Evolutionary conservation across 306 rosid genomes (phyloP).

Genomic region (Corylus avellana): DNA sequence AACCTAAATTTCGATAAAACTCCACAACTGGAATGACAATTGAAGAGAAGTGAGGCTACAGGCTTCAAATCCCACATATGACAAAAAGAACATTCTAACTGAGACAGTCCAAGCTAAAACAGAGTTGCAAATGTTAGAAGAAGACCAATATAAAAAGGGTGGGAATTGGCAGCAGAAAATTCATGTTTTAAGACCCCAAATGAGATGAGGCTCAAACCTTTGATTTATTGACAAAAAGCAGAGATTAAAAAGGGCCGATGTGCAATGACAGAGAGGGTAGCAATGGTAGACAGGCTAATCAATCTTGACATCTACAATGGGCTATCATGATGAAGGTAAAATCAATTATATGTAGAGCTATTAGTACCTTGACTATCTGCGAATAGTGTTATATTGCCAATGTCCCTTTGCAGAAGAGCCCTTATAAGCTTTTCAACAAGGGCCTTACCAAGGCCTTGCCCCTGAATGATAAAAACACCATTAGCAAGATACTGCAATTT

Average conservation of each 20-base stretch:
- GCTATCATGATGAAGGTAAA: slow-evolving; percentile 8
- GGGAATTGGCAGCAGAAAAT: background rate
- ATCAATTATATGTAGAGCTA: slow-evolving; percentile 9
- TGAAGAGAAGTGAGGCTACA: slow-evolving; percentile 25
- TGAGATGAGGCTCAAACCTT: background rate
- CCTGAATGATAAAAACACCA: slow-evolving; percentile 50
- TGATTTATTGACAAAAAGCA: background rate
- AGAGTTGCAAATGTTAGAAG: background rate
- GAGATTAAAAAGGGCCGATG: background rate
- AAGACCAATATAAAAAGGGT: slow-evolving; percentile 6
- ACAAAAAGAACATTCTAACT: slow-evolving; percentile 4
- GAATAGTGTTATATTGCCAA: slow-evolving; percentile 87
- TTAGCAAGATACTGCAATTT: slow-evolving; percentile 24
- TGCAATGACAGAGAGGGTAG: background rate
- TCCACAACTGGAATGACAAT: slow-evolving; percentile 74
- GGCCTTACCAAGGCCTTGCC: slow-evolving; percentile 95
- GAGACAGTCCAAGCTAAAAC: slow-evolving; percentile 5
- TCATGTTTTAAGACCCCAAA: background rate
- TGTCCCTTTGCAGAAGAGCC: slow-evolving; percentile 86
- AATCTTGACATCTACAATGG: background rate
- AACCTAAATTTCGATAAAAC: slow-evolving; percentile 86
- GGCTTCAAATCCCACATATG: background rate
- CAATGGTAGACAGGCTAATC: slow-evolving; percentile 16
- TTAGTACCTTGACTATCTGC: slow-evolving; percentile 89
- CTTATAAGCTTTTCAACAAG: slow-evolving; percentile 88